Evolutionary conservation across 148 eudicot species (phyloP), one percentile per base, ranked within the genome.

Genomic region (Mesembryanthemum crystallinum): DNA sequence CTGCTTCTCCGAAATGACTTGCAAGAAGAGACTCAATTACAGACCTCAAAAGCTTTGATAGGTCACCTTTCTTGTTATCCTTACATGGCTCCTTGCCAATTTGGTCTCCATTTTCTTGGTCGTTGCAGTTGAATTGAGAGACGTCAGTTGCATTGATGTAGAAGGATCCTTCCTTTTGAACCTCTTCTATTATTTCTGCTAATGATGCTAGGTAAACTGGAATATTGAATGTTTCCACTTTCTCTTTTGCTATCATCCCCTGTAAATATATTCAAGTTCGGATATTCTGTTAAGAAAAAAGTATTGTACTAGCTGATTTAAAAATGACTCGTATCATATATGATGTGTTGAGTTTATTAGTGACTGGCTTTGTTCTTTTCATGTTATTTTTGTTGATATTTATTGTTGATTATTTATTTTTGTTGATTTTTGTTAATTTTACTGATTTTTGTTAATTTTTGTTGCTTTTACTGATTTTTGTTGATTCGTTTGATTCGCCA

Each of bases 111-210:
- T 24, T 11, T 42, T 68, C 55, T 45, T 45, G 33, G 57, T 6
- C 33, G 17, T 51, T 35, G 3, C 15, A 30, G 43, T 2, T 33
- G 2, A 71, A 17, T 54, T 51, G 62, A 8, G 62, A 17, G 52
- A 29, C 45, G 0, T 71, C 43, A 11, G 29, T 11, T 54, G 23
- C 14, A 8, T 71, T 54, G 27, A 71, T 21, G 4, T 0, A 4
- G n/a, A 71, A 71, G 8, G 73, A 71, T 71, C 62, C 62, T 32
- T 71, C 45, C 29, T 28, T 33, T 18, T 20, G 23, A 21, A 71
- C 45, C 29, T 52, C 60, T 33, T 71, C 20, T 20, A 20, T 20
- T 4, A 71, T 28, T 30, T 71, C 73, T 12, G 1, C 35, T 4
- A 39, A 17, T 54, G 73, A 51, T 20, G 73, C 62, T 3, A 29